Evolutionary conservation across 805 yeast genomes (phyloP).

Genomic region (Cyberlindnera mycetangii): DNA sequence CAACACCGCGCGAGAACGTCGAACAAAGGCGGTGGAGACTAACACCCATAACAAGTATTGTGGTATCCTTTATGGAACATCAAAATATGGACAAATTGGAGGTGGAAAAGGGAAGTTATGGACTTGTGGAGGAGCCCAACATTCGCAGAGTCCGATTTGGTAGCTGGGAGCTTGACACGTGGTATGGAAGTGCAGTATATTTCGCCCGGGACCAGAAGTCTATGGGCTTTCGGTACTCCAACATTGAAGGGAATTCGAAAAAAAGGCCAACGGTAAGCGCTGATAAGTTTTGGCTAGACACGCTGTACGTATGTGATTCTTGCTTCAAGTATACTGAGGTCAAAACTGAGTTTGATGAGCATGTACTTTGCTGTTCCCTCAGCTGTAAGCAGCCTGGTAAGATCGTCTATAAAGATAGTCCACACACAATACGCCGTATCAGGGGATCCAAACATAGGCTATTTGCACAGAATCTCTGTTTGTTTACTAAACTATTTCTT

Average conservation of each 20-base stretch:
- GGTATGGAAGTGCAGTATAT: slow-evolving; percentile 88
- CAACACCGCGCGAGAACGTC: no score
- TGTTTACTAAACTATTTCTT: slow-evolving; percentile 83
- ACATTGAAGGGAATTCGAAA: slow-evolving; percentile 15
- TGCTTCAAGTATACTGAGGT: slow-evolving; percentile 80
- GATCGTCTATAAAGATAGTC: slow-evolving; percentile 60
- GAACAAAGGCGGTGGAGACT: neutral
- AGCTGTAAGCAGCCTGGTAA: slow-evolving; percentile 56
- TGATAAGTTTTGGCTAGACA: slow-evolving; percentile 50
- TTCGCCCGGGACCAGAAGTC: slow-evolving; percentile 48
- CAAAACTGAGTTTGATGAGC: slow-evolving; percentile 44
- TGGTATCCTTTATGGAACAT: no score
- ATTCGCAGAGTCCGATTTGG: slow-evolving; percentile 68
- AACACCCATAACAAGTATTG: neutral
- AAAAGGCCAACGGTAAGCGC: slow-evolving; percentile 13
- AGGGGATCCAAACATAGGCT: slow-evolving; percentile 62
- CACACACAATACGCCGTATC: slow-evolving; percentile 58
- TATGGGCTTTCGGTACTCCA: slow-evolving; percentile 41
- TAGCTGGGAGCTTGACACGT: slow-evolving; percentile 62
- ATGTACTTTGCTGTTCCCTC: slow-evolving; percentile 44
- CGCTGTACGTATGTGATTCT: slow-evolving; percentile 67
- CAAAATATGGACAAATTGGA: slow-evolving; percentile 26
- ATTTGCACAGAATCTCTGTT: slow-evolving; percentile 77
- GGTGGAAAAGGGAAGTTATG: slow-evolving; percentile 49
- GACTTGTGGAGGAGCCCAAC: slow-evolving; percentile 60